Percentiles rank a stretch among this genome's conserved stretches.
phyloP scores from a whole-genome alignment of 208 protist genomes.

The Entamoeba dispar region DNA sequence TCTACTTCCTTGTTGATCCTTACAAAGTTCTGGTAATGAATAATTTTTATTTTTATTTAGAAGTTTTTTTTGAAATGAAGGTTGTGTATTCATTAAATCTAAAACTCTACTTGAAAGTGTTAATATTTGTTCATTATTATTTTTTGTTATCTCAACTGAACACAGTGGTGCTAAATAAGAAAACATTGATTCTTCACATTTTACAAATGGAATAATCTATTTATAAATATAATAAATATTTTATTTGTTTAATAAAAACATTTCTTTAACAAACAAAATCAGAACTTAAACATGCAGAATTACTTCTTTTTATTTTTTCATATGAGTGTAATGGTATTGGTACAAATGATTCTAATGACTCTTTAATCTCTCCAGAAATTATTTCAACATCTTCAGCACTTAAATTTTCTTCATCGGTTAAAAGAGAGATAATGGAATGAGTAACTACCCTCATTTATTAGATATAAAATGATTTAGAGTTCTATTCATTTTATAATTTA shows the following conservation, averaged over 20 bases:
- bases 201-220: not conserved
- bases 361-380: not conserved
- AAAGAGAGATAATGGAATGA: not conserved
- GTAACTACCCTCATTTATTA: not conserved
- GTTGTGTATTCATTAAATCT: not conserved
- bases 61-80: not conserved
- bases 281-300: too few relatives aligned
- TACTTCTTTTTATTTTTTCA: too few relatives aligned
- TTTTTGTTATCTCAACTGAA: too few relatives aligned
- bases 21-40: not conserved
- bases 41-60: not conserved
- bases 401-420: not conserved
- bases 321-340: too few relatives aligned
- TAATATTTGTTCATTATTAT: too few relatives aligned
- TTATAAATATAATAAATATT: too few relatives aligned
- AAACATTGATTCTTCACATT: not conserved
- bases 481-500: too few relatives aligned
- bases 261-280: too few relatives aligned
- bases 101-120: not conserved
- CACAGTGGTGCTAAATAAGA: not conserved
- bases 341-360: not conserved
- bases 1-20: slow-evolving; percentile 1
- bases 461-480: not conserved
- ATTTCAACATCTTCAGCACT: not conserved
- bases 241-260: too few relatives aligned